These are phyloP conservation scores for Aspergillus pseudonomiae DNA, from an alignment of 2,329 filamentous ascomycete species.

Conservation along the genomic window DNA sequence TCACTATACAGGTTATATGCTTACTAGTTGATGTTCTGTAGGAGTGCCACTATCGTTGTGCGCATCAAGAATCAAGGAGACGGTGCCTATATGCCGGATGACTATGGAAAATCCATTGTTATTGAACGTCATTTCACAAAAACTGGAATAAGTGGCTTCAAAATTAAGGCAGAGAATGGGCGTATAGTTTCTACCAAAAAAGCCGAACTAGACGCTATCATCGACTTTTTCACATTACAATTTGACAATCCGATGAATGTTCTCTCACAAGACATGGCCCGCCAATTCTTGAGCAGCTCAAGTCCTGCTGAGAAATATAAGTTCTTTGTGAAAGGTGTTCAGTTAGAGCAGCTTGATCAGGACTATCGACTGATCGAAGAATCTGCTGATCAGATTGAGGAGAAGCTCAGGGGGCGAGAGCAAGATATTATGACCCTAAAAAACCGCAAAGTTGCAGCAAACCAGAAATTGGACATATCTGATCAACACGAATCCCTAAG, in stretches of 20 bases:
- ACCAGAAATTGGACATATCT: slow-evolving; percentile 65
- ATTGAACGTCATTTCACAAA: slow-evolving; percentile 88
- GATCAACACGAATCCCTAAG: slow-evolving; percentile 69
- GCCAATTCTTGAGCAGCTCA: slow-evolving; percentile 87
- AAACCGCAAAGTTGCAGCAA: slow-evolving; percentile 62
- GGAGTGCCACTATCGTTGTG: slow-evolving; percentile 69
- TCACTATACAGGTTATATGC: neutral
- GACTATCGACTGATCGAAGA: slow-evolving; percentile 87
- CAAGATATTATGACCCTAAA: slow-evolving; percentile 67
- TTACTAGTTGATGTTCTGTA: slow-evolving; percentile 23
- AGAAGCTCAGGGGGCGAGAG: slow-evolving; percentile 62
- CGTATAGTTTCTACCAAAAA: slow-evolving; percentile 80
- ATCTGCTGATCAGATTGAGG: slow-evolving; percentile 71
- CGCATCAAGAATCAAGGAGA: slow-evolving; percentile 88
- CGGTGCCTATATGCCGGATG: slow-evolving; percentile 78
- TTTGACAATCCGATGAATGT: slow-evolving; percentile 97
- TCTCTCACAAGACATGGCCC: slow-evolving; percentile 90
- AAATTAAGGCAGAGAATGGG: slow-evolving; percentile 74
- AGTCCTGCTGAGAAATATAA: slow-evolving; percentile 86
- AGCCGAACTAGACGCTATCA: slow-evolving; percentile 85
- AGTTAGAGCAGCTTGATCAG: slow-evolving; percentile 86
- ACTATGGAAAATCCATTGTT: slow-evolving; percentile 82
- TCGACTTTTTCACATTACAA: slow-evolving; percentile 89
- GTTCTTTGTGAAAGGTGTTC: slow-evolving; percentile 93
- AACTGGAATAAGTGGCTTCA: slow-evolving; percentile 77